Evolutionary conservation across 768 basidiomycete species (phyloP).

Genomic region (Boletus speciosus): DNA sequence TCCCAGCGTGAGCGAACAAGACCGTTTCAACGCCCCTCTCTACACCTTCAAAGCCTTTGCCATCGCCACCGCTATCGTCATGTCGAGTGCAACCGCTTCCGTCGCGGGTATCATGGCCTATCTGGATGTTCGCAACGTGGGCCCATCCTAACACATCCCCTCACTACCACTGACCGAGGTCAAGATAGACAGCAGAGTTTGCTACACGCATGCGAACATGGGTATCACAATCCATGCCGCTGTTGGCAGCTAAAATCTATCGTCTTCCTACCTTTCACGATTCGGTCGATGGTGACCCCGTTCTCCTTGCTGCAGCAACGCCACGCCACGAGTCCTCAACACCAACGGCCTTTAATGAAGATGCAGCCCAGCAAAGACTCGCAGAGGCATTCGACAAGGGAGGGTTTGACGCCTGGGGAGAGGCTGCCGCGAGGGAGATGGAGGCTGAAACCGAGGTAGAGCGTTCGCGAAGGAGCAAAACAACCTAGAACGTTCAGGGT

Average conservation of each 20-base stretch:
- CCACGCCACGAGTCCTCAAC: not conserved
- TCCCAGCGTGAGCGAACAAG: not conserved
- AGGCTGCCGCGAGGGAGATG: slow-evolving; percentile 50
- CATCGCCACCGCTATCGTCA: slow-evolving; percentile 60
- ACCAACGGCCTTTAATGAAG: slow-evolving; percentile 15
- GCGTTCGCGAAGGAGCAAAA: slow-evolving; percentile 27
- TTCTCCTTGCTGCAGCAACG: not conserved
- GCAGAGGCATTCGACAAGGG: slow-evolving; percentile 54
- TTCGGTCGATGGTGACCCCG: not conserved
- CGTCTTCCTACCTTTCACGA: slow-evolving; percentile 36
- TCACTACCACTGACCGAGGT: not conserved
- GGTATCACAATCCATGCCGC: slow-evolving; percentile 46
- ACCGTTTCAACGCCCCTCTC: slow-evolving; percentile 48
- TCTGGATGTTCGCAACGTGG: slow-evolving; percentile 55
- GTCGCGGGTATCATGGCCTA: slow-evolving; percentile 48
- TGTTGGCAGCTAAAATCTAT: slow-evolving; percentile 50
- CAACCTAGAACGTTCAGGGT: not conserved
- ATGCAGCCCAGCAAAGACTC: slow-evolving; percentile 52
- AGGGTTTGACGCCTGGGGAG: slow-evolving; percentile 54
- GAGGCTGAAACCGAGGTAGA: slow-evolving; percentile 57
- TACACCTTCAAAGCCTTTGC: slow-evolving; percentile 62
- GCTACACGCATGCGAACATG: slow-evolving; percentile 51
- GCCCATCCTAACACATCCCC: not conserved
- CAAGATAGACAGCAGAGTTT: slow-evolving; percentile 53
- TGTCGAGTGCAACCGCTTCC: slow-evolving; percentile 41